These are phyloP conservation scores for Rhodotorula glutinis DNA, from an alignment of 1,284 basidiomycete genomes.

Conservation along the genomic window DNA sequence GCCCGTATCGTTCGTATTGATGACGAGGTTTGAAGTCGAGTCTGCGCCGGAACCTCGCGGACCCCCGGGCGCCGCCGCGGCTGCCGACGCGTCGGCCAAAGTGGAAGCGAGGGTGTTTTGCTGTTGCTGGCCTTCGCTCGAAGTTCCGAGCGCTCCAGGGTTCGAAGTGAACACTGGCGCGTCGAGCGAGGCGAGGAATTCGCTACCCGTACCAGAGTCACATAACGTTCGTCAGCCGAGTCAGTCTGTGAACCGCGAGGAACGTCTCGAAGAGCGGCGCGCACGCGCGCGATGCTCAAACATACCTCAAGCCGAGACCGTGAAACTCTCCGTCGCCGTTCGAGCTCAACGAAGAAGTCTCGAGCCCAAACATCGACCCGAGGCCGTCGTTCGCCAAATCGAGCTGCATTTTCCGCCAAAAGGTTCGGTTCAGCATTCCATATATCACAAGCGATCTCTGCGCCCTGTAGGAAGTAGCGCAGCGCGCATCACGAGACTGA, in stretches of 20 bases:
- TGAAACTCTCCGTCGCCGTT: slow-evolving; percentile 38
- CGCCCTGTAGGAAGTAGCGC: no score
- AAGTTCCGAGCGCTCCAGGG: neutral
- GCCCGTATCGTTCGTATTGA: slow-evolving; percentile 19
- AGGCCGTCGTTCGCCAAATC: slow-evolving; percentile 37
- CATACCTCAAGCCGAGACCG: slow-evolving; percentile 38
- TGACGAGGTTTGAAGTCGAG: slow-evolving; percentile 1
- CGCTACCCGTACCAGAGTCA: slow-evolving; percentile 52
- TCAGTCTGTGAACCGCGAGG: no score
- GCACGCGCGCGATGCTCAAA: neutral
- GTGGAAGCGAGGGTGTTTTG: no score
- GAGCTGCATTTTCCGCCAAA: no score
- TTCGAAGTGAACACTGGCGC: slow-evolving; percentile 10
- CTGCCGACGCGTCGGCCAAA: no score
- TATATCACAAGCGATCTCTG: no score
- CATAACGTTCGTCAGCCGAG: neutral
- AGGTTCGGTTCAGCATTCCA: no score
- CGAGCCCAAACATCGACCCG: slow-evolving; percentile 34
- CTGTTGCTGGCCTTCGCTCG: neutral
- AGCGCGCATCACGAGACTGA: slow-evolving; percentile 1
- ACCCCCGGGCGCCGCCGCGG: no score
- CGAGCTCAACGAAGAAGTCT: slow-evolving; percentile 22
- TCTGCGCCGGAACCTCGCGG: no score
- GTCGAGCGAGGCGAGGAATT: slow-evolving; percentile 64
- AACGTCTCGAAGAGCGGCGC: no score